Conservation (phyloP, 176 grass and related monocot genomes). For the Aegilops longissima region DNA sequence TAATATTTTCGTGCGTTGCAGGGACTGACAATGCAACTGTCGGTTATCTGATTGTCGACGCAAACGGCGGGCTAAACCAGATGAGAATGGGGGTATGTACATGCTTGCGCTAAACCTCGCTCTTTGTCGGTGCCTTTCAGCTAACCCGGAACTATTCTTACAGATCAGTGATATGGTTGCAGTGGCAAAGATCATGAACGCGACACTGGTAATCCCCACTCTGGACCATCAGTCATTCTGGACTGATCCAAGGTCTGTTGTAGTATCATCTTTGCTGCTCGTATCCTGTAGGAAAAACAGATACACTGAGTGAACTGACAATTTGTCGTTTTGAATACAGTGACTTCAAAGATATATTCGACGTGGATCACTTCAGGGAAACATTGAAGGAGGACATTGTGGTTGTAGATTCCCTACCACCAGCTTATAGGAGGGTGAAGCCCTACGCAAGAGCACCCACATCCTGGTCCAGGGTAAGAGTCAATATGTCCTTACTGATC, state of each 20-base stretch:
- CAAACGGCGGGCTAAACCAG: constrained; percentile 96
- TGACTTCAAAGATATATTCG: constrained; percentile 74
- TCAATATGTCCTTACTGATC: constrained; percentile 9
- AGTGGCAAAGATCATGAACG: constrained; percentile 86
- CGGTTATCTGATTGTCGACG: constrained; percentile 64
- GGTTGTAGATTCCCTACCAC: constrained; percentile 59
- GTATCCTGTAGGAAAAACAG: not conserved
- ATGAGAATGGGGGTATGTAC: constrained; percentile 83
- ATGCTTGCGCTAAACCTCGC: not conserved
- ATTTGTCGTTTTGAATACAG: constrained; percentile 10
- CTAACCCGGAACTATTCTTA: constrained; percentile 46
- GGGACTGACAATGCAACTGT: constrained; percentile 49
- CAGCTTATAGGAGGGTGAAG: constrained; percentile 37
- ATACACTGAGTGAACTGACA: constrained; percentile 4
- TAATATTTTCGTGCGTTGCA: constrained; percentile 20
- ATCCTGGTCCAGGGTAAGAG: constrained; percentile 66
- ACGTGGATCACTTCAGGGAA: constrained; percentile 55
- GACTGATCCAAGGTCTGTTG: constrained; percentile 78
- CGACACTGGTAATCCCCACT: constrained; percentile 64
- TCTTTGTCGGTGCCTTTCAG: constrained; percentile 9
- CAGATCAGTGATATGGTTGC: constrained; percentile 99
- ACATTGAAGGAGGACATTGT: constrained; percentile 54
- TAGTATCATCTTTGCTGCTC: not conserved
- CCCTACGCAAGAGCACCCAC: constrained; percentile 50
- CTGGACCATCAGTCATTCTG: constrained; percentile 93